phyloP scores from a whole-genome alignment of 495 filamentous ascomycete genomes.

The Collariella sp. region DNA sequence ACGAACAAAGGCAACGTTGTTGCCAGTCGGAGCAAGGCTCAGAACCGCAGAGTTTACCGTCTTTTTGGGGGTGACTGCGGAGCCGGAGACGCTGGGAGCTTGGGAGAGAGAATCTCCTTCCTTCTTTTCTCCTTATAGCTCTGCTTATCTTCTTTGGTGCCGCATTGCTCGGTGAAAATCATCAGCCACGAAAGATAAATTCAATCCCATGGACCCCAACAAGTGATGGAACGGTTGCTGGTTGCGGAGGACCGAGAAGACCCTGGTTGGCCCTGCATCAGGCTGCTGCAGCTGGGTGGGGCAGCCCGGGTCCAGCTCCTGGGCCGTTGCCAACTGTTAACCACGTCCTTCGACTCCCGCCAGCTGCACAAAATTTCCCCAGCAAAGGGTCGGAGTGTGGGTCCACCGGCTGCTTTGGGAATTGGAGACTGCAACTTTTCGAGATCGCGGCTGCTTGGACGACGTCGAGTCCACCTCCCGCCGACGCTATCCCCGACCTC shows the following conservation, averaged over 20 bases:
- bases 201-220: too few species aligned
- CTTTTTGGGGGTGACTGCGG: not conserved
- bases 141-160: not conserved
- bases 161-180: not conserved
- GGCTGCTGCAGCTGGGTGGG: not conserved
- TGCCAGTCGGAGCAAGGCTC: not conserved
- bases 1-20: not conserved
- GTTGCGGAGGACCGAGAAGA: not conserved
- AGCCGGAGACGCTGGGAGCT: not conserved
- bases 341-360: too few species aligned
- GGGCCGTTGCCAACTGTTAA: constrained; percentile 4
- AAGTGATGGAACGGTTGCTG: too few species aligned
- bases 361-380: constrained; percentile 10
- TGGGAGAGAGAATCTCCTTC: too few species aligned
- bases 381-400: not conserved
- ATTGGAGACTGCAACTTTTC: constrained; percentile 11
- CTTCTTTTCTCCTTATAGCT: not conserved
- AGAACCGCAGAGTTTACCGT: not conserved
- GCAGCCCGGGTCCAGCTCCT: not conserved
- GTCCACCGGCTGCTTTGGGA: not conserved
- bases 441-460: constrained; percentile 2
- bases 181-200: too few species aligned
- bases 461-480: not conserved
- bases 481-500: not conserved
- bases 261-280: not conserved